A percentile compares a stretch with the other conserved stretches of the same genome.
Conservation (phyloP, 768 basidiomycete species). For the Suillus decipiens region DNA sequence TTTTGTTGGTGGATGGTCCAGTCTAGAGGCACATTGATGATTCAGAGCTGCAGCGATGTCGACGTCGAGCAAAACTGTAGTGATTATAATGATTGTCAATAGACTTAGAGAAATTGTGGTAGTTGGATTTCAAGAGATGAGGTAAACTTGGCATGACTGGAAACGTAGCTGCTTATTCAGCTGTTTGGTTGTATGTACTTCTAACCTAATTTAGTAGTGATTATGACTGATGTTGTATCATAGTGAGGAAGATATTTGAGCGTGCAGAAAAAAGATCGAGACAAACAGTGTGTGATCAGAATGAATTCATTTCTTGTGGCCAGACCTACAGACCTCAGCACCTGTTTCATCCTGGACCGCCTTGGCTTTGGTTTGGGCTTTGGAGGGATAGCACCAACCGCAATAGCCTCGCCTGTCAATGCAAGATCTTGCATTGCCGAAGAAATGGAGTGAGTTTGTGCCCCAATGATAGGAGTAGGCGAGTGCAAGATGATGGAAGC, state of each 20-base stretch:
- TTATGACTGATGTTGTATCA: neutral
- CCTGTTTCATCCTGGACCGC: neutral
- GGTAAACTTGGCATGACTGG: neutral
- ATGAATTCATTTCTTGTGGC: neutral
- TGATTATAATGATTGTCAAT: too few relatives aligned
- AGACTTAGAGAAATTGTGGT: too few relatives aligned
- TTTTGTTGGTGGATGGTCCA: too few relatives aligned
- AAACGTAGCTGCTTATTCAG: conserved; percentile 1
- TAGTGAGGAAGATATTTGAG: neutral
- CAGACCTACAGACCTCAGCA: neutral
- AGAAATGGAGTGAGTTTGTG: neutral
- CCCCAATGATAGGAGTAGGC: neutral
- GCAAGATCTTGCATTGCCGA: neutral
- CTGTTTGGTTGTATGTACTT: neutral
- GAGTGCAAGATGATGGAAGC: neutral
- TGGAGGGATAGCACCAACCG: neutral
- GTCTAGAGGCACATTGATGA: too few relatives aligned
- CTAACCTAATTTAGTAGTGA: neutral
- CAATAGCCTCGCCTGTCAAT: neutral
- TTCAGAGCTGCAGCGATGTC: too few relatives aligned
- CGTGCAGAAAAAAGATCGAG: neutral
- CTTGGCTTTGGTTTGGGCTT: conserved; percentile 1
- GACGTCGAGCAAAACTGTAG: too few relatives aligned
- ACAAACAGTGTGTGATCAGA: neutral
- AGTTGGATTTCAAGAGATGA: too few relatives aligned